Base-by-base conservation (phyloP, 371 early-diverging fungal genomes). In the Lichtheimia ornata region DNA sequence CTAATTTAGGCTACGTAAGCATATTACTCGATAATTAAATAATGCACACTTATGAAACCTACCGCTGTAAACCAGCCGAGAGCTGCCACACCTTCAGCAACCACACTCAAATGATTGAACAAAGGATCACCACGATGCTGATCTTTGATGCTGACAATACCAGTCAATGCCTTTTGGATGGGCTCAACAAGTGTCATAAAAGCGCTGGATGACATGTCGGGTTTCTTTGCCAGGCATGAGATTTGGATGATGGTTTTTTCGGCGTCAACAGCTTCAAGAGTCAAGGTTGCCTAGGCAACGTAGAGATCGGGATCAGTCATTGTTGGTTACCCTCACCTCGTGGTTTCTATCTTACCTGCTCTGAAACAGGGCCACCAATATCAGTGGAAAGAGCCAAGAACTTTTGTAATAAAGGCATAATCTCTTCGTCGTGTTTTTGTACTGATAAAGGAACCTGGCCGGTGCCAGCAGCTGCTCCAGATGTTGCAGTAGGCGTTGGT, bases 1-100 rank as follows among this genome's bases (percentile, higher is more conserved):
- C 91, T 90, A 47, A 47, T 47, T n/a, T 47, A 47, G 15, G 5
- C 9, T 9, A 40, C 15, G 4, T 30, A 11, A 35, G 2, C 27
- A 58, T 35, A 35, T 35, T 6, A 35, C 35, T 35, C 11, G 28
- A 35, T 35, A 35, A 35, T 35, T 11, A 35, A 35, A 35, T 35
- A 35, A 20, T 13, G 28, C 45, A 41, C 5, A 20, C 3, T 30
- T 20, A 63, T 30, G 51, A 22, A 25, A 65, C 88, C 68, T 83
- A 91, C 92, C 50, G 92, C 84, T 5, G 89, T 87, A 24, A 97
- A 93, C 98, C 98, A 98, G 24, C 94, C 94, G 45, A 97, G 82
- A 28, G 94, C 96, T 30, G 91, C 84, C 49, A 92, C 85, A 70
- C 96, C 96, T 65, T 97, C 96, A 40, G 91, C 88, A 7, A 98